Base-by-base conservation (phyloP, 2,329 filamentous ascomycete genomes). In the Gnomoniopsis smithogilvyi region DNA sequence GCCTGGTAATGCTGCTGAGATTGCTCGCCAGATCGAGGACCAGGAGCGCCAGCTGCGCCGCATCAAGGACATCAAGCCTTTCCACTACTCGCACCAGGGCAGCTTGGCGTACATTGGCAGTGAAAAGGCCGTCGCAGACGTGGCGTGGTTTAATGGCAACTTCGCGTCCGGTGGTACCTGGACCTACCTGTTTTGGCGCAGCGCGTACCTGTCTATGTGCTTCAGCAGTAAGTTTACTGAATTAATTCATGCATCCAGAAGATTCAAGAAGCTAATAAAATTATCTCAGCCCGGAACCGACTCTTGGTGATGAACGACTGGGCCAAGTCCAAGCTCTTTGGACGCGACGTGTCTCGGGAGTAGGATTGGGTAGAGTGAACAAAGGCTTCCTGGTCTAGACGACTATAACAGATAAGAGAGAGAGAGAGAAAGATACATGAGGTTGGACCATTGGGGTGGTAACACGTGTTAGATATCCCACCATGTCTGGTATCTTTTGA, bases 161-260 rank as follows among this genome's bases (percentile, higher is more conserved):
- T 84, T 99, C 68, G 94, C 95, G 63, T 91, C 89, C 49, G 95
- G 94, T 72, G 95, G 95, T 72, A 91, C 89, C 69, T 80, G 98
- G 77, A 99, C 95, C 58, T 99, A 96, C 79, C 85, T 97, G 67
- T 99, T 99, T 86, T 99, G 95, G 95, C 86, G 93, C 74, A 96
- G 91, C 72, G 95, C 94, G 57, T 99, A 99, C 76, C 81, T 99
- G 74, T 97, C 92, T 83, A 99, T 99, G 95, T 97, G 94, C 86
- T 99, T 99, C 77, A 98, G 93, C 87, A 93, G 92, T 95, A 84
- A 87, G 91, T 90, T 66, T 61, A 36, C 6, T 45, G 12, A 22
- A 17, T n/a, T n/a, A 4, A 8, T 38, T 51, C 53, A 38, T 33
- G 2, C 3, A 26, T 46, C 24, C 41, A 54, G 67, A 64, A 65